Evolutionary conservation across 306 rosid genomes (phyloP).

Genomic region (Dryas drummondii): DNA sequence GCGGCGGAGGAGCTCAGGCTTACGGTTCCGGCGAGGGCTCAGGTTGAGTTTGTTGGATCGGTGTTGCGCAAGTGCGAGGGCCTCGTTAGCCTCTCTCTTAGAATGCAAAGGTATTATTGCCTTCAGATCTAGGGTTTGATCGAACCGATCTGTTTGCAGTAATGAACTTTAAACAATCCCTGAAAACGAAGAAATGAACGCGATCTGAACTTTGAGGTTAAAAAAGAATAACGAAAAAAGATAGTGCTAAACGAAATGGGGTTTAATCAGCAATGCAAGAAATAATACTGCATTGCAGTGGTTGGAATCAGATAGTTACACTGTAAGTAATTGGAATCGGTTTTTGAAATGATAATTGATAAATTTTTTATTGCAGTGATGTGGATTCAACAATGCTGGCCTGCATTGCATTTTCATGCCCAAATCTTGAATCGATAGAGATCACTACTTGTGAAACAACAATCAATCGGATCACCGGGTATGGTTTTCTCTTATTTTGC

Average conservation of each 20-base stretch:
- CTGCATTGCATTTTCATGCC: constrained; percentile 92
- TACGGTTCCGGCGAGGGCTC: constrained; percentile 71
- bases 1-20: constrained; percentile 80
- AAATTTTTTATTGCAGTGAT: constrained; percentile 48
- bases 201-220: background rate
- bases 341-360: background rate
- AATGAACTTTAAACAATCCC: constrained; percentile 8
- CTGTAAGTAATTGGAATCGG: background rate
- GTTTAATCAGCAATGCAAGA: constrained; percentile 26
- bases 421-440: constrained; percentile 79
- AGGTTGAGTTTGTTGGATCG: constrained; percentile 72
- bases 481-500: constrained; percentile 7
- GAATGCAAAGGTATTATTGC: constrained; percentile 77
- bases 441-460: constrained; percentile 47
- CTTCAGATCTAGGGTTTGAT: constrained; percentile 42
- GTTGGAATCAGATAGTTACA: background rate
- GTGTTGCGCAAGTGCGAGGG: constrained; percentile 78
- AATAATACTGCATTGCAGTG: background rate
- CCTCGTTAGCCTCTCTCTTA: constrained; percentile 77
- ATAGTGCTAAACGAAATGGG: background rate
- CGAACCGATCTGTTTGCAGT: constrained; percentile 15
- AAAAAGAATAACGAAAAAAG: background rate
- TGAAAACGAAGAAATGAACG: background rate
- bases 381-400: constrained; percentile 93
- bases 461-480: constrained; percentile 87